Base-by-base conservation (phyloP, 805 yeast genomes). In the Yarrowia porcina region DNA sequence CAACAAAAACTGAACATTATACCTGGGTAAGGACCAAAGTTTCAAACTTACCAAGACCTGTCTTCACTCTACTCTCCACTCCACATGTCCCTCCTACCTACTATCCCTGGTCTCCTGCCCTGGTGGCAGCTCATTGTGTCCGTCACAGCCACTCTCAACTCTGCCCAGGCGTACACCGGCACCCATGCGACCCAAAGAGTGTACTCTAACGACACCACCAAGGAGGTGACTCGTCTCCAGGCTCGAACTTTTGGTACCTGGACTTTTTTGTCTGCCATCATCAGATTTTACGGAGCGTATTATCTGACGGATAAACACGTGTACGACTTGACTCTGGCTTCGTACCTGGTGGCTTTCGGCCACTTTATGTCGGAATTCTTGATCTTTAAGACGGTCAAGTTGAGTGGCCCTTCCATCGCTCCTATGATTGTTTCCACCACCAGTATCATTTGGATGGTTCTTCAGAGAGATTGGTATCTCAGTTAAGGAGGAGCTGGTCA, bases 161-260 rank as follows among this genome's bases (percentile, higher is more conserved):
- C 97, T 0, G 77, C 82, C 21, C 99, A 94, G 76, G 86, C 94
- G 13, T 94, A 92, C 75, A 73, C 83, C 49, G 83, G 90, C 33
- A 94, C 91, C 47, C 79, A 88, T 28, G 79, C 80, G 28, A 80
- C 94, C 61, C 89, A 97, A 2, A 84, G 88, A 68, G 80, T 85
- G 67, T 97, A 94, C 8, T 94, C 94, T 72, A 87, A 82, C 33
- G 79, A 75, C 59, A 75, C 81, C 49, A 90, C 92, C 15, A 67
- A 71, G 7, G 82, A 88, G 72, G 77, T 74, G 21, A 83, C 85
- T 1, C 74, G 77, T 13, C 79, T 94, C 67, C 85, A 94, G 68
- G 97, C 97, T n/a, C 83, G 99, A 70, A 93, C 99, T 0, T 94
- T 94, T 74, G 99, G 99, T 33, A 94, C 99, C 0, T 94, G 99